Conservation (phyloP, 192 early-diverging fungal genomes). For the Coemansia sp. region DNA sequence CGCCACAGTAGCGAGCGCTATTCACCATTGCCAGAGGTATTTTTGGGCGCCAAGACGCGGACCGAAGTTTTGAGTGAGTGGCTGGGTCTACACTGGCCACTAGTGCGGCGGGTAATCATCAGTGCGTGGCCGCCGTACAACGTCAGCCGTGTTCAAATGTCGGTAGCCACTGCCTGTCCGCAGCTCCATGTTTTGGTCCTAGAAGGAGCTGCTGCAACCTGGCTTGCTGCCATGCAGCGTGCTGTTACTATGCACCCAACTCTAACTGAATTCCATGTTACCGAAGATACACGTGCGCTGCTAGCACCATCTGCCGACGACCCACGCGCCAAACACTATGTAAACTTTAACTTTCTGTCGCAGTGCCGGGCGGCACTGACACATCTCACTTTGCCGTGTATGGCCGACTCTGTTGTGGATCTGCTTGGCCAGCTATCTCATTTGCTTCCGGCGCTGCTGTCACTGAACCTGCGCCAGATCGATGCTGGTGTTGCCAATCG, state of each 20-base stretch:
- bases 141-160: constrained; percentile 28
- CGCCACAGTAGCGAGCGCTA: constrained; percentile 6
- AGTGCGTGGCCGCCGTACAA: constrained; percentile 52
- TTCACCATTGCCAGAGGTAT: neutral
- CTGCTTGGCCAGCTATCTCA: constrained; percentile 24
- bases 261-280: constrained; percentile 34
- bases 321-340: constrained; percentile 8
- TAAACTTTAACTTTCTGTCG: constrained; percentile 17
- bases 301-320: constrained; percentile 34
- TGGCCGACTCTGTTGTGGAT: constrained; percentile 27
- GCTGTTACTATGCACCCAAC: constrained; percentile 24
- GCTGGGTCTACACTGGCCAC: constrained; percentile 29
- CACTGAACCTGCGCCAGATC: constrained; percentile 38
- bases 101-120: constrained; percentile 21
- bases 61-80: constrained; percentile 42
- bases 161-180: constrained; percentile 18
- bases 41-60: constrained; percentile 25
- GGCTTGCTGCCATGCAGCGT: constrained; percentile 29
- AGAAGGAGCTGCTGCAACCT: constrained; percentile 38
- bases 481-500: constrained; percentile 25
- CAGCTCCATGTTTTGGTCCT: constrained; percentile 22
- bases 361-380: constrained; percentile 19
- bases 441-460: constrained; percentile 19
- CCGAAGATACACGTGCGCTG: constrained; percentile 36
- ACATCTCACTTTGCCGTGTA: constrained; percentile 41